These are phyloP conservation scores for Argentina anserina DNA, from an alignment of 306 rosid genomes.

Conservation along the genomic window DNA sequence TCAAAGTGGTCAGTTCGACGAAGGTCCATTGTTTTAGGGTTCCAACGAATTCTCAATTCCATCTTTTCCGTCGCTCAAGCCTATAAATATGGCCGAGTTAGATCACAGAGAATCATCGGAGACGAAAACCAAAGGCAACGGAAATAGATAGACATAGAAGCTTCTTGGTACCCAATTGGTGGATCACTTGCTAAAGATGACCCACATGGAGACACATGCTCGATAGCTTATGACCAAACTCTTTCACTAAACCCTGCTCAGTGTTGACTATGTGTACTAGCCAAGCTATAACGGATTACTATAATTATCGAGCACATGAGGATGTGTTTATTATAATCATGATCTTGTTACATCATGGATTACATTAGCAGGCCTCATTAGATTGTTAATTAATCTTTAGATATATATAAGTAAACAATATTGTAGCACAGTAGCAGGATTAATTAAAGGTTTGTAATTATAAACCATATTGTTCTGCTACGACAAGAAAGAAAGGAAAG, in stretches of 20 bases:
- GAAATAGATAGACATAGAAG: background rate
- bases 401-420: no score
- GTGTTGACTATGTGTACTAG: slow-evolving; percentile 4
- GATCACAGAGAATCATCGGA: slow-evolving; percentile 7
- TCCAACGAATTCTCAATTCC: slow-evolving; percentile 25
- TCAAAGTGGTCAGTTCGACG: slow-evolving; percentile 14
- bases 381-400: background rate
- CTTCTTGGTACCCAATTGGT: background rate
- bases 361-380: slow-evolving; percentile 7
- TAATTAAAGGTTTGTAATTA: no score
- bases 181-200: slow-evolving; percentile 16
- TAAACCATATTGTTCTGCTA: background rate
- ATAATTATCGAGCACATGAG: slow-evolving; percentile 20
- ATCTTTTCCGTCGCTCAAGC: slow-evolving; percentile 42
- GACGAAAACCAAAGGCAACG: background rate
- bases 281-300: background rate
- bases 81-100: background rate
- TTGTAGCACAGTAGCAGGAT: no score
- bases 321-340: slow-evolving; percentile 11
- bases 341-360: slow-evolving; percentile 7
- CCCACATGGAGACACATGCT: slow-evolving; percentile 33
- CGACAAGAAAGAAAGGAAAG: background rate
- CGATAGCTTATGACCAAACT: slow-evolving; percentile 3
- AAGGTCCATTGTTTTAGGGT: slow-evolving; percentile 29
- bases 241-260: slow-evolving; percentile 16